phyloP scores from a whole-genome alignment of 179 eudicot genomes.

The Drosera spatulata region DNA sequence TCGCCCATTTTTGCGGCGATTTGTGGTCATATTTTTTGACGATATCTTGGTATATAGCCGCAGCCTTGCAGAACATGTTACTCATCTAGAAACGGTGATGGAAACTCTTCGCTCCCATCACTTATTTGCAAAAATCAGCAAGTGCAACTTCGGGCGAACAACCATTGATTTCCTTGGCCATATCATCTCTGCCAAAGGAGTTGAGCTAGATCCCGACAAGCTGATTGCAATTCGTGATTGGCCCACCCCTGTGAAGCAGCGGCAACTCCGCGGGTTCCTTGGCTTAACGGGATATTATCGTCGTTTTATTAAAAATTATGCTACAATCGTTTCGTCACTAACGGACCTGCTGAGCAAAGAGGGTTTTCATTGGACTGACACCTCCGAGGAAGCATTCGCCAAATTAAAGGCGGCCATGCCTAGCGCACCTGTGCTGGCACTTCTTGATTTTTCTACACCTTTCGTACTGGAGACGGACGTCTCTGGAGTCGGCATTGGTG shows the following conservation, averaged over 20 bases:
- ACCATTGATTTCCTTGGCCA: constrained; percentile 3
- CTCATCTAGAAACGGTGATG: too few species aligned
- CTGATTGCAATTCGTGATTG: not conserved
- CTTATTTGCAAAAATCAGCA: not conserved
- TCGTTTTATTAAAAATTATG: not conserved
- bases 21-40: not conserved
- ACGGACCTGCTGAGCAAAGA: not conserved
- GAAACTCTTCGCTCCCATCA: not conserved
- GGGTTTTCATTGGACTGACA: not conserved
- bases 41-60: too few species aligned
- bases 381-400: not conserved
- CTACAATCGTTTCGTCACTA: not conserved
- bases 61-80: too few species aligned
- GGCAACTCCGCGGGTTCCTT: not conserved
- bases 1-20: not conserved
- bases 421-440: not conserved
- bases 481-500: not conserved
- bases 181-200: constrained; percentile 1
- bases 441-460: not conserved
- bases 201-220: constrained; percentile 2
- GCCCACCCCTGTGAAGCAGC: not conserved
- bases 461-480: not conserved
- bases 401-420: not conserved
- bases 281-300: not conserved
- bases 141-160: constrained; percentile 1